Percentiles rank a stretch among this genome's conserved stretches.
phyloP scores from a whole-genome alignment of 306 rosid species.

The peach (Prunus persica) region DNA sequence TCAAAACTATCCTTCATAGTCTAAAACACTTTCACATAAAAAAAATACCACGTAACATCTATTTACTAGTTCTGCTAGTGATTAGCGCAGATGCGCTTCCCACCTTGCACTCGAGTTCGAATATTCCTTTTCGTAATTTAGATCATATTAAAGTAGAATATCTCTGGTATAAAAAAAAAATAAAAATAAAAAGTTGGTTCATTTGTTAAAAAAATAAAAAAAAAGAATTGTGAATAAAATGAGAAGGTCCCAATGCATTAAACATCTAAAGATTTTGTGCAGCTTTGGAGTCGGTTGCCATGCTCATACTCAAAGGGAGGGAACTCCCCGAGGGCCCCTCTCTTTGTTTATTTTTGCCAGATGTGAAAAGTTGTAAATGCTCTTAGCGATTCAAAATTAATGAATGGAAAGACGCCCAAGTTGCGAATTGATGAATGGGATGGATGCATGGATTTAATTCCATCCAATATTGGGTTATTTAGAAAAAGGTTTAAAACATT shows the following conservation, averaged over 20 bases:
- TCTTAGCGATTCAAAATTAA: neutral
- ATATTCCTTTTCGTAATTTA: accelerated
- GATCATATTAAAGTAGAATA: too few species aligned
- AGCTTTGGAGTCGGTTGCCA: neutral
- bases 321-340: neutral
- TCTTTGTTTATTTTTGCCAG: neutral
- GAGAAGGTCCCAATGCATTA: neutral
- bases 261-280: neutral
- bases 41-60: too few species aligned
- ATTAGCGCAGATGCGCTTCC: too few species aligned
- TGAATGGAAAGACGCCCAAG: neutral
- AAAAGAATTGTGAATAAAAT: neutral
- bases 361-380: neutral
- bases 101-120: too few species aligned
- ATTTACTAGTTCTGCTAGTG: accelerated
- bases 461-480: neutral
- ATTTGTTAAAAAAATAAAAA: neutral
- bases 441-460: neutral
- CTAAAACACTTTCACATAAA: too few species aligned
- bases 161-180: too few species aligned
- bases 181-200: neutral
- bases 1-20: too few species aligned
- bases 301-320: neutral
- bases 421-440: neutral
- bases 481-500: neutral